Evolutionary conservation across 2,329 filamentous ascomycete species (phyloP), one percentile per base, ranked within the genome.

Genomic region (Dactylonectria macrodidyma): DNA sequence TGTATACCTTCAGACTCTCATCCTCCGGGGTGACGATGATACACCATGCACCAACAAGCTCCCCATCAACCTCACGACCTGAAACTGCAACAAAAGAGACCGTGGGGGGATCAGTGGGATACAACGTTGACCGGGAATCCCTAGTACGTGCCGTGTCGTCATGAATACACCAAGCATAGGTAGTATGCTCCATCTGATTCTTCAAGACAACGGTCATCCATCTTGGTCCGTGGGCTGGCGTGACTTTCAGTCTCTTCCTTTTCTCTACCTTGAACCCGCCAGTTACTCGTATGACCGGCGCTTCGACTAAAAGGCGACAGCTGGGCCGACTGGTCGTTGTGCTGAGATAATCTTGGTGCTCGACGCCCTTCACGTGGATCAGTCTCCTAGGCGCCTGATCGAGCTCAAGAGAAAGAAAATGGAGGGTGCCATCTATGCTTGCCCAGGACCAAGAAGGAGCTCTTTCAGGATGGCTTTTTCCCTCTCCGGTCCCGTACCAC

Each of bases 371-470:
- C 14, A 54, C 50, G 5, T 54, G 5, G 14, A 54, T 33, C 14
- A 33, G 33, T 9, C 3, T 54, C 24, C n/a, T 54, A 34, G 33
- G 26, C 5, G 3, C n/a, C 26, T 54, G 26, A 5, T n/a, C 7
- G 16, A 54, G 26, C n/a, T 19, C 50, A 9, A 36, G 26, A 22
- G 19, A 11, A 22, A 33, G 5, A 19, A 54, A 54, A 7, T 33
- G 50, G 12, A 54, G 26, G 3, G 7, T 54, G 12, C 26, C 50
- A 33, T 54, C 50, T n/a, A 22, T 16, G 9, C 30, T 54, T n/a
- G 50, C 50, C 50, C 50, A 36, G 26, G 50, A 54, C 50, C 50
- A 54, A 36, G 50, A 34, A 1, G 50, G 50, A 22, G 50, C 50
- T 22, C 50, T 19, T 30, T 54, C 26, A 11, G 24, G 50, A 30